Base-by-base conservation (phyloP, 768 basidiomycete species). In the Pleurotus sapidus region DNA sequence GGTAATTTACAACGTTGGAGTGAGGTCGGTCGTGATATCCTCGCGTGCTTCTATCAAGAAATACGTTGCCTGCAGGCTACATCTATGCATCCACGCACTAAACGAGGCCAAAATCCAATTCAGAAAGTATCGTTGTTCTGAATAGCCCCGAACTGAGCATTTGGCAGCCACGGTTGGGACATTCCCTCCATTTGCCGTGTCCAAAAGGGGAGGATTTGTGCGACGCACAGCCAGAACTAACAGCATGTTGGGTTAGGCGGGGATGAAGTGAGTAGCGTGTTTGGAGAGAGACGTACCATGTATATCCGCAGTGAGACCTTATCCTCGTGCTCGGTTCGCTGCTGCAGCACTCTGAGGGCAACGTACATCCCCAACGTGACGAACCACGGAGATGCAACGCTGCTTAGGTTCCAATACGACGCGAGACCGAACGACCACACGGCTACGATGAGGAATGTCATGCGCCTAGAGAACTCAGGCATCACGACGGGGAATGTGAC, bases 401-500 rank as follows among this genome's bases (percentile, higher is more conserved):
- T 46, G 15, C 55, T 48, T 30, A 56, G 18, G 18, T 56, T 46
- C 55, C 55, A 56, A 34, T 47, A 56, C 15, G 45, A 34, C 3
- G 55, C 55, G 30, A 56, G 55, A 27, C 45, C 47, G 47, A 46
- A 57, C 14, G 57, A 50, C 57, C 57, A 57, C 5, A 57, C 14
- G 3, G 40, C 46, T 39, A 57, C 34, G 46, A 47, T 42, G 24
- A 49, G 27, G 5, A 50, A 48, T 37, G 48, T 49, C 47, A 49
- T 43, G 37, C 56, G 55, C 20, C 59, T 38, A 7, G 55, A 42
- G 20, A 49, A 48, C 43, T 56, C 49, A 3, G 59, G 59, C 20
- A 53, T 49, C 9, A 60, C 30, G 23, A 60, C 57, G 18, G 59
- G 59, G 55, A 60, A 46, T 24, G 59, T 60, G 14, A 50, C 58